Base-by-base conservation (phyloP, 805 yeast species). In the Naumovozyma baii region DNA sequence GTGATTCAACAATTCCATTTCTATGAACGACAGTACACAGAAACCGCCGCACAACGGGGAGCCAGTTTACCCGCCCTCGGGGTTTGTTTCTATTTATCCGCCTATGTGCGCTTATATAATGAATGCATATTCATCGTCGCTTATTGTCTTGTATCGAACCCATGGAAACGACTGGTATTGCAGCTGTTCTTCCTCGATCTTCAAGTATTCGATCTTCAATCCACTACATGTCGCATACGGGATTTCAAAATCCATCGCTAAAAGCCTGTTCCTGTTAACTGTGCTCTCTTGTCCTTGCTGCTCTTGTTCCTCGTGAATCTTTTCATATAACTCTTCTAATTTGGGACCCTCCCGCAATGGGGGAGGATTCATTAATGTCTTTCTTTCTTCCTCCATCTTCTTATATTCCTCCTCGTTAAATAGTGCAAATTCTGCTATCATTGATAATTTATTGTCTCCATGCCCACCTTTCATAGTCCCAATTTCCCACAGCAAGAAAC, bases 151-250 rank as follows among this genome's bases (percentile, higher is more conserved):
- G 51, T 82, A 80, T 39, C 81, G 67, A 1, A 83, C 80, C 94
- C 94, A 83, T 0, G 92, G 88, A 52, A 83, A 82, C 32, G 83
- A 73, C 4, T 83, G 76, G 48, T 78, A 78, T 38, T 72, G 66
- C 52, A 81, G 56, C 38, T 68, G 70, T 4, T 70, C 73, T 50
- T 83, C 94, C 18, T 72, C 73, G 13, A 83, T 80, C 45, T 78
- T 76, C 37, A 83, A 56, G 48, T 77, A 83, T 29, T 74, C 81
- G 17, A 83, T 70, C 48, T 75, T 76, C 29, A 83, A 59, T 0
- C 86, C 86, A 33, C 84, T 76, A 44, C 78, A 73, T 0, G 85
- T 69, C 41, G 72, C 59, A 59, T 77, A 71, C 2, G 83, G 83
- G 34, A 83, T 69, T 44, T 78, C 76, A 50, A 83, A 83, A 38